These are phyloP conservation scores for Amanita muscaria DNA, from an alignment of 768 basidiomycete genomes.

Conservation along the genomic window DNA sequence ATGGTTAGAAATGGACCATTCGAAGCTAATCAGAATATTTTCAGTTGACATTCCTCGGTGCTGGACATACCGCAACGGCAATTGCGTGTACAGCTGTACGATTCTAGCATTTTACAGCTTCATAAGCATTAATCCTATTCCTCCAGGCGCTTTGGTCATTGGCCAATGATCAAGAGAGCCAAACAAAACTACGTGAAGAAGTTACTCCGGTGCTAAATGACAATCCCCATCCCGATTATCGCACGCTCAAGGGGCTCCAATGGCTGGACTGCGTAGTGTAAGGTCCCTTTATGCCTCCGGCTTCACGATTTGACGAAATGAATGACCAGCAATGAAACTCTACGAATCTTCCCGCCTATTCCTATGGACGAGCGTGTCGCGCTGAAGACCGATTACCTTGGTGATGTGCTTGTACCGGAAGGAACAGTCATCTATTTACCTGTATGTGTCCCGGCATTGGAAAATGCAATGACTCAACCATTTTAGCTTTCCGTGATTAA, in stretches of 20 bases:
- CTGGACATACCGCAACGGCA: too few relatives aligned
- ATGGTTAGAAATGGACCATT: neutral
- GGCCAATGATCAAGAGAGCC: too few relatives aligned
- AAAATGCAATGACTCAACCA: conserved; percentile 40
- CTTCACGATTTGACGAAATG: neutral
- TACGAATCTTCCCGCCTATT: conserved; percentile 32
- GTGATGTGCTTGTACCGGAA: conserved; percentile 17
- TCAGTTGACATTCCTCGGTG: neutral
- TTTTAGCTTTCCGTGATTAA: conserved; percentile 12
- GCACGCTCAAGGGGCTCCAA: too few relatives aligned
- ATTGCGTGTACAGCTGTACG: neutral
- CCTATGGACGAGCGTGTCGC: conserved; percentile 31
- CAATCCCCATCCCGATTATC: conserved; percentile 29
- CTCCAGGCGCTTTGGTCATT: too few relatives aligned
- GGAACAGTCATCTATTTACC: too few relatives aligned
- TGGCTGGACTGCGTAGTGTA: conserved; percentile 29
- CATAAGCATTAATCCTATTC: neutral
- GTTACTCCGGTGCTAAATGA: conserved; percentile 25
- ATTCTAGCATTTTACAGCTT: too few relatives aligned
- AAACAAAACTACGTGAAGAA: conserved; percentile 38
- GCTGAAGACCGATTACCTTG: conserved; percentile 27
- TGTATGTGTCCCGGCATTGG: conserved; percentile 3
- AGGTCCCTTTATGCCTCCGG: neutral
- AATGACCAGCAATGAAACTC: conserved; percentile 27
- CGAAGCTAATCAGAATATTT: neutral